These are phyloP conservation scores for Neurospora terricola DNA, from an alignment of 495 filamentous ascomycete genomes.

Conservation along the genomic window DNA sequence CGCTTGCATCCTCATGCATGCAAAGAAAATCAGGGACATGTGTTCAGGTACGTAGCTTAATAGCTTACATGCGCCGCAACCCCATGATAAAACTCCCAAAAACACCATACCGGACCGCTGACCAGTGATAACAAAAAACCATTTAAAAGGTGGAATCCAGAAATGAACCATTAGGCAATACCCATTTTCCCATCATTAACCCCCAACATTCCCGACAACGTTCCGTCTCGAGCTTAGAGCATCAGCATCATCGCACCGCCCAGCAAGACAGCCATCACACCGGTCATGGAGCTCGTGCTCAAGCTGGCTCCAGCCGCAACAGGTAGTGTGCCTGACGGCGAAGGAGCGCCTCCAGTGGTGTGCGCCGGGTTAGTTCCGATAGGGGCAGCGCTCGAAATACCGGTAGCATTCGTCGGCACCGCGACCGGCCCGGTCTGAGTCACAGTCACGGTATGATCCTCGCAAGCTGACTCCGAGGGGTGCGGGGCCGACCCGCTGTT, in stretches of 20 bases:
- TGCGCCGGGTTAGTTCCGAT: background rate
- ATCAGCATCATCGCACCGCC: conserved; percentile 18
- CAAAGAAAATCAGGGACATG: background rate
- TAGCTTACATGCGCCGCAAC: background rate
- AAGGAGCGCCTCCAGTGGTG: background rate
- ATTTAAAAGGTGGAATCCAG: background rate
- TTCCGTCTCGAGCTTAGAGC: no score
- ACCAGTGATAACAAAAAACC: background rate
- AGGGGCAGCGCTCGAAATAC: background rate
- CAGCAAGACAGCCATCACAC: conserved; percentile 9
- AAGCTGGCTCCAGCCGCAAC: conserved; percentile 2
- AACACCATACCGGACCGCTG: background rate
- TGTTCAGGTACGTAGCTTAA: background rate
- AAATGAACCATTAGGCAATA: background rate
- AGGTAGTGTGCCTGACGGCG: background rate
- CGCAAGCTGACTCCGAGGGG: background rate
- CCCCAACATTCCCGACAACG: background rate
- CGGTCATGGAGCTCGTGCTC: conserved; percentile 4
- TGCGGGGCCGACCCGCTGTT: background rate
- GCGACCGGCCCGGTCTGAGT: background rate
- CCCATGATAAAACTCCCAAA: background rate
- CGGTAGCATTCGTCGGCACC: conserved; percentile 2
- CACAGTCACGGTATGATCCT: background rate
- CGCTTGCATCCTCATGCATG: background rate
- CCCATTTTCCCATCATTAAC: background rate